Base-by-base conservation (phyloP, 164 flowering plant genomes). In the Tinospora cordifolia region DNA sequence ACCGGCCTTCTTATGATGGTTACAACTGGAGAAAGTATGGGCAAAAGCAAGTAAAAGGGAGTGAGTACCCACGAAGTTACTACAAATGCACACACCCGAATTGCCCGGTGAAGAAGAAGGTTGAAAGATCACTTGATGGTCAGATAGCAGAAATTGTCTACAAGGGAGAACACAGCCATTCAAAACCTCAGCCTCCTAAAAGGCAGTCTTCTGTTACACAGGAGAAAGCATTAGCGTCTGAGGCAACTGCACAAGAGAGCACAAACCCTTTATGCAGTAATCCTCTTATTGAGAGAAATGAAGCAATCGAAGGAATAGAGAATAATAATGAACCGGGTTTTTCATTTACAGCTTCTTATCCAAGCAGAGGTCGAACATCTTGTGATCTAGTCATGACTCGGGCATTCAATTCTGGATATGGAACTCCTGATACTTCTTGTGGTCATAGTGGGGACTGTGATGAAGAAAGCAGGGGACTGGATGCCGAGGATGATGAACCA, bases 11-110 rank as follows among this genome's bases (percentile, higher is more conserved):
- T 64, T 89, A 85, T 78, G 99, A 94, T 79, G 96, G 98, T 36
- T 89, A 90, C 75, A 94, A 87, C 65, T 94, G 99, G 99, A 85
- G 97, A 75, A 94, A 94, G 75, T 94, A 94, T 72, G 99, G 99
- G 54, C 99, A 94, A 71, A 94, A 94, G 79, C 99, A 89, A 75
- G 99, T 94, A 15, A 94, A 94, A 87, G 99, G 99, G 68, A 94
- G 99, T 40, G 92, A 90, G 71, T 87, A 81, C 54, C 97, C 98
- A 15, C 72, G 97, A 72, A 94, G 97, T 77, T 94, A 94, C 71
- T 94, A 92, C 72, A 92, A 87, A 75, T 92, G 99, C 72, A 94
- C 99, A 2, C 83, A 89, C 71, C 96, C 94, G 5, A 90, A 84
- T 67, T 94, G 99, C 79, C 90, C 89, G 0, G 94, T 90, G 71